These are phyloP conservation scores for Mortierella claussenii DNA, from an alignment of 192 early-diverging fungal species.

Conservation along the genomic window DNA sequence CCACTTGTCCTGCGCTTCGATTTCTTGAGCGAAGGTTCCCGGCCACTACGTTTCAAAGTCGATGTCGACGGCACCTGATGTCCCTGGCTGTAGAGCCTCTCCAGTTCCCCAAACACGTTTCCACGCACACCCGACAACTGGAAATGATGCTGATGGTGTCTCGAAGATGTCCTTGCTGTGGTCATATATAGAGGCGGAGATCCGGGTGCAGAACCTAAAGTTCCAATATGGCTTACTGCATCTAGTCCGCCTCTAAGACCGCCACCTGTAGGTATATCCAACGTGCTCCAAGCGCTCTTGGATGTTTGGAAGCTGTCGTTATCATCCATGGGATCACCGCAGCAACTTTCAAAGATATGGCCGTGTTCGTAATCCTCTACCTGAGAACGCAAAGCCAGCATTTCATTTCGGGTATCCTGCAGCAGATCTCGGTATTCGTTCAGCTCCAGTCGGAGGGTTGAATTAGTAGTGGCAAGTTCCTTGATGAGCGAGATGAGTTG, in stretches of 20 bases:
- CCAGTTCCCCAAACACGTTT: conserved; percentile 48
- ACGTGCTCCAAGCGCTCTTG: conserved; percentile 35
- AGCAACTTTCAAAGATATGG: conserved; percentile 34
- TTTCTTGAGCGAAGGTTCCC: conserved; percentile 6
- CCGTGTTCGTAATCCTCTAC: conserved; percentile 60
- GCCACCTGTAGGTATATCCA: conserved; percentile 21
- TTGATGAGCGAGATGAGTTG: conserved; percentile 65
- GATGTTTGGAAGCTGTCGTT: conserved; percentile 19
- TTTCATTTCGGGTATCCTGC: conserved; percentile 58
- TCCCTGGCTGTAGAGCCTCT: conserved; percentile 37
- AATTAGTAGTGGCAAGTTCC: conserved; percentile 64
- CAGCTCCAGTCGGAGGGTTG: conserved; percentile 58
- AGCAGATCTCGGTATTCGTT: conserved; percentile 61
- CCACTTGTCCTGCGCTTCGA: conserved; percentile 1
- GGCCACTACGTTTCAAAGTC: not conserved
- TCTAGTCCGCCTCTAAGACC: conserved; percentile 47
- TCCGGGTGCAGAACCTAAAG: conserved; percentile 39
- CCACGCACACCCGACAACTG: conserved; percentile 32
- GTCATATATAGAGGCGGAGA: conserved; percentile 43
- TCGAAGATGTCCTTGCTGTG: conserved; percentile 10
- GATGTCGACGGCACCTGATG: not conserved
- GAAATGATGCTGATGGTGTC: conserved; percentile 13
- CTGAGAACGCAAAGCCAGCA: conserved; percentile 51
- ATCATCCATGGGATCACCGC: conserved; percentile 21
- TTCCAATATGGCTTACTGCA: conserved; percentile 46